phyloP scores from a whole-genome alignment of 2,329 filamentous ascomycete species.

The Claviceps arundinis region DNA sequence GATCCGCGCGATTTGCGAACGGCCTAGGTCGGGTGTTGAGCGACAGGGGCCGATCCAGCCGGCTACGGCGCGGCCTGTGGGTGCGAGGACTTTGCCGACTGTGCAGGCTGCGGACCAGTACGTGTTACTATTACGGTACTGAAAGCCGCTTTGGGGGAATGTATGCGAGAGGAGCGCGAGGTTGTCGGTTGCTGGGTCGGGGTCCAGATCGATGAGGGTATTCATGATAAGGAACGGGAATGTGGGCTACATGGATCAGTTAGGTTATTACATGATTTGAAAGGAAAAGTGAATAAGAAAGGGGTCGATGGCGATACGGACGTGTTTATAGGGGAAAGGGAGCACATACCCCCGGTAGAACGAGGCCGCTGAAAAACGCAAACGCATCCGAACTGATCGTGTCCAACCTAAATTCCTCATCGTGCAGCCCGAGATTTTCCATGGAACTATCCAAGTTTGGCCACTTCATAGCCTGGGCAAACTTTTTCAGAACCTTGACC shows the following conservation, averaged over 20 bases:
- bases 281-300: not conserved
- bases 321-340: not conserved
- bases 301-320: not conserved
- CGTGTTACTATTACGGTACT: constrained; percentile 60
- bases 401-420: constrained; percentile 44
- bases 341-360: constrained; percentile 51
- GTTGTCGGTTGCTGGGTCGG: constrained; percentile 50
- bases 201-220: constrained; percentile 60
- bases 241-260: constrained; percentile 27
- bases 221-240: constrained; percentile 71
- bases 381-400: constrained; percentile 55
- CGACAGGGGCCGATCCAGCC: constrained; percentile 65
- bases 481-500: constrained; percentile 53
- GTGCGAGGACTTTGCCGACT: constrained; percentile 62
- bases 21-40: constrained; percentile 51
- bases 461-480: constrained; percentile 64
- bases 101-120: constrained; percentile 65
- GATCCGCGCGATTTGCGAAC: constrained; percentile 57
- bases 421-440: constrained; percentile 45
- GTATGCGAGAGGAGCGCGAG: constrained; percentile 56
- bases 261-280: not conserved
- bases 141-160: constrained; percentile 58
- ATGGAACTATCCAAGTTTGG: constrained; percentile 56
- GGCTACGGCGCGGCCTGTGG: constrained; percentile 55
- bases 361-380: constrained; percentile 64